Evolutionary conservation across 2,329 filamentous ascomycete species (phyloP).

Genomic region (Aspergillus arachidicola): DNA sequence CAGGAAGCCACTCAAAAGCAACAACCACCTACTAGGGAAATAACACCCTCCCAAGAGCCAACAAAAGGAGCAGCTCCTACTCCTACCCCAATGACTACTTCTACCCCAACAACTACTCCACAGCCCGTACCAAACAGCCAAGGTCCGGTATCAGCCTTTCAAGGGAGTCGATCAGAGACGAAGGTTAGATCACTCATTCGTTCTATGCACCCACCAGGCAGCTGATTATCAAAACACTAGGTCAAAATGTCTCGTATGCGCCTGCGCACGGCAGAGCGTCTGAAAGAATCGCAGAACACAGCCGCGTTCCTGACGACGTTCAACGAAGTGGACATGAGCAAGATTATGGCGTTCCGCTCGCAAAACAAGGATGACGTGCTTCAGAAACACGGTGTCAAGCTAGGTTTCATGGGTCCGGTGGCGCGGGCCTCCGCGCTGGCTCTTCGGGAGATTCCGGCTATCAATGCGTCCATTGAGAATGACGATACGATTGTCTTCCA

Average conservation of each 20-base stretch:
- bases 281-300: neutral
- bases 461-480: neutral
- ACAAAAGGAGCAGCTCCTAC: neutral
- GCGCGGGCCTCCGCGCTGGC: conserved; percentile 2
- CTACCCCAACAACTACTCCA: neutral
- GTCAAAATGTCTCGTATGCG: conserved; percentile 1
- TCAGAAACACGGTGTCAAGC: neutral
- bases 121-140: neutral
- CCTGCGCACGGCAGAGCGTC: neutral
- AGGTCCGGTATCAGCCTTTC: neutral
- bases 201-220: neutral
- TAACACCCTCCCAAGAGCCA: neutral
- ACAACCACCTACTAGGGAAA: neutral
- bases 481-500: neutral
- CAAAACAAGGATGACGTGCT: neutral
- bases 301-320: neutral
- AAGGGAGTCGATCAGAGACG: neutral
- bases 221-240: neutral
- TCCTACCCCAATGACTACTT: neutral
- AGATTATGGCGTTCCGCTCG: neutral
- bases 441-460: neutral
- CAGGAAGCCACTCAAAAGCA: neutral
- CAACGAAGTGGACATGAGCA: neutral
- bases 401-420: neutral
- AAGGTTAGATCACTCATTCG: neutral